A percentile compares a stretch with the other conserved stretches of the same genome.
phyloP scores from a whole-genome alignment of 441 rosid genomes.

The Corymbia calophylla region DNA sequence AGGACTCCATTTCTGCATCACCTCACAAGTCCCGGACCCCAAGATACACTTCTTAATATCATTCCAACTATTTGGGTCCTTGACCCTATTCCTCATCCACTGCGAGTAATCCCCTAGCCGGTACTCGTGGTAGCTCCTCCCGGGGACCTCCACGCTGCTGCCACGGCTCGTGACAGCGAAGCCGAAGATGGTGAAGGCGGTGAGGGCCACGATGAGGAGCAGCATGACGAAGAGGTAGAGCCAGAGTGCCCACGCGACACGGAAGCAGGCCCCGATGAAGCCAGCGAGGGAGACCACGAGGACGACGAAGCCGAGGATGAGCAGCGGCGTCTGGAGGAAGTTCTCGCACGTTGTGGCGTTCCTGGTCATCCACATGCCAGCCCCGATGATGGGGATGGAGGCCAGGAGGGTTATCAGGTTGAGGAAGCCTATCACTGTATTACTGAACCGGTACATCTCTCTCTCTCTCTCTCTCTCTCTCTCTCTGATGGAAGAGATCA shows the following conservation, averaged over 20 bases:
- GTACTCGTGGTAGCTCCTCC: conserved; percentile 65
- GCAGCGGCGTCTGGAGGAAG: conserved; percentile 79
- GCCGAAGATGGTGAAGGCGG: conserved; percentile 66
- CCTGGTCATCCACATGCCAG: conserved; percentile 79
- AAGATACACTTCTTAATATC: conserved; percentile 64
- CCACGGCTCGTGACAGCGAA: conserved; percentile 71
- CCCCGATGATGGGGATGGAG: conserved; percentile 78
- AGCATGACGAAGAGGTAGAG: conserved; percentile 76
- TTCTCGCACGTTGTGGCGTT: conserved; percentile 76
- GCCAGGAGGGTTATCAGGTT: conserved; percentile 78
- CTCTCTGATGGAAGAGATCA: neutral
- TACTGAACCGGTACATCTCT: conserved; percentile 32
- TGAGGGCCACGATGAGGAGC: conserved; percentile 42
- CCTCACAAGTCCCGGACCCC: conserved; percentile 61
- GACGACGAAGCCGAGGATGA: conserved; percentile 68
- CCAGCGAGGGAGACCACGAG: conserved; percentile 72
- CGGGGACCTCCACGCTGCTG: conserved; percentile 56
- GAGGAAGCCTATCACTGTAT: conserved; percentile 69
- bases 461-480: neutral
- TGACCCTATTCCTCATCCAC: conserved; percentile 65
- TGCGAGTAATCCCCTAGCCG: conserved; percentile 62
- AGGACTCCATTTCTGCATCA: conserved; percentile 67
- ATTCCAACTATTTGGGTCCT: conserved; percentile 52
- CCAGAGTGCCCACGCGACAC: conserved; percentile 86
- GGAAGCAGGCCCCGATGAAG: conserved; percentile 78